Evolutionary conservation across 148 eudicot genomes (phyloP), one percentile per base, ranked within the genome.

Genomic region (Suaeda aralocaspica): DNA sequence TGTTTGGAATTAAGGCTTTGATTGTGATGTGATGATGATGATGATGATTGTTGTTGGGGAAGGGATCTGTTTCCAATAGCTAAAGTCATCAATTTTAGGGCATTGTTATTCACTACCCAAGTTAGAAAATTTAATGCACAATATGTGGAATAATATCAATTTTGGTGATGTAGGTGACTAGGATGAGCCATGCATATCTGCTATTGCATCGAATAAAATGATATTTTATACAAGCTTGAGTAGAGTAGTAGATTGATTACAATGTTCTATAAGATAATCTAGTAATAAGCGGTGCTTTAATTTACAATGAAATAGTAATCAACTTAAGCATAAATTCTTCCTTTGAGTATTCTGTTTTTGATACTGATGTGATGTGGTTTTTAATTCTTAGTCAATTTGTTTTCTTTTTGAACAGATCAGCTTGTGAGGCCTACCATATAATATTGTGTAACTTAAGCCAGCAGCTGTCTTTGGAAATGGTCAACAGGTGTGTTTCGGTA

Each of bases 401-500:
- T 36, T 63, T 29, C 29, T 31, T 55, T 29, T 72, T 64, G 34
- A 72, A 58, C 74, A 72, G 82, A 46, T 67, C 68, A 36, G 52
- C 67, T 72, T 7, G 64, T 67, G 59, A 51, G 74, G 70, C 68
- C 26, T 30, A 26, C 14, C 16, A 51, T 68, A 53, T 29, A 53
- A 64, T 74, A 58, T 42, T 24, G 29, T 66, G 39, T 68, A 42
- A 59, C 68, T 59, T 55, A 71, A 70, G 63, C 52, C 51, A 41
- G 61, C 58, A 71, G 58, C 77, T 77, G 41, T 72, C 72, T 83
- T 64, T 70, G 88, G 89, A 84, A 90, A 92, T 88, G 96, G 83
- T 77, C 73, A 73, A 80, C 73, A 88, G 91, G 98, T 90, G 64
- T 39, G 66, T 69, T 57, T 52, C 33, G 31, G 58, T 72, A 52